Evolutionary conservation across 1,284 basidiomycete genomes (phyloP).

Genomic region (Leccinum angustisporum): DNA sequence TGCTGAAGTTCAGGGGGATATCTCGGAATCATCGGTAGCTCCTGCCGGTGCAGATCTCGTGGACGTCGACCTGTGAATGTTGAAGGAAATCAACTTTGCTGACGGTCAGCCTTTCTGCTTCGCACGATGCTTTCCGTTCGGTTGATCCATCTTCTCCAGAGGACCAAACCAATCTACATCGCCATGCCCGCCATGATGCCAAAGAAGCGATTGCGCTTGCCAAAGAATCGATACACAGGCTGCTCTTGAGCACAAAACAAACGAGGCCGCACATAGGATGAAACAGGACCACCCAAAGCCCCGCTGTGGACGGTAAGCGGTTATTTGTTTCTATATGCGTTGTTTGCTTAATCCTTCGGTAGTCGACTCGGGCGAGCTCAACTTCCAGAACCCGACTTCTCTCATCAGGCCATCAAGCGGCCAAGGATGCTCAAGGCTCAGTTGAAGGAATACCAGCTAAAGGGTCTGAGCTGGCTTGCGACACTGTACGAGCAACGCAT

Average conservation of each 20-base stretch:
- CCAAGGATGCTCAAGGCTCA: constrained; percentile 97
- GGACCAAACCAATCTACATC: constrained; percentile 73
- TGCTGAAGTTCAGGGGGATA: too few species aligned
- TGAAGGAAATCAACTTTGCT: constrained; percentile 91
- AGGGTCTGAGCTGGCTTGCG: too few species aligned
- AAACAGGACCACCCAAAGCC: constrained; percentile 33
- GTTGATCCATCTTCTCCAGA: constrained; percentile 40
- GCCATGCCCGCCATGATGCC: constrained; percentile 58
- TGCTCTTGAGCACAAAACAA: constrained; percentile 78
- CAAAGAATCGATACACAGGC: constrained; percentile 79
- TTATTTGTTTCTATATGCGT: neutral
- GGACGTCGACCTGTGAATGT: constrained; percentile 49
- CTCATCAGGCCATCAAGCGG: constrained; percentile 85
- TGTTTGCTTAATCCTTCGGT: constrained; percentile 9
- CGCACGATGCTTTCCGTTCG: neutral
- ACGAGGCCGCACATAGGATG: constrained; percentile 66
- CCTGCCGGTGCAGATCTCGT: constrained; percentile 62
- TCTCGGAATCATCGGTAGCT: constrained; percentile 31
- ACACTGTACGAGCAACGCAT: constrained; percentile 57
- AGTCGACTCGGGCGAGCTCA: constrained; percentile 96
- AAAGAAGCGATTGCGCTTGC: constrained; percentile 87
- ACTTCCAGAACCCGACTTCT: constrained; percentile 99
- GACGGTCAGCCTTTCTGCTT: constrained; percentile 59
- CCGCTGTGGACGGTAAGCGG: constrained; percentile 68
- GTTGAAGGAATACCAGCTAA: constrained; percentile 90